Evolutionary conservation across 2,329 filamentous ascomycete species (phyloP).

Genomic region (Zarea fungicola): DNA sequence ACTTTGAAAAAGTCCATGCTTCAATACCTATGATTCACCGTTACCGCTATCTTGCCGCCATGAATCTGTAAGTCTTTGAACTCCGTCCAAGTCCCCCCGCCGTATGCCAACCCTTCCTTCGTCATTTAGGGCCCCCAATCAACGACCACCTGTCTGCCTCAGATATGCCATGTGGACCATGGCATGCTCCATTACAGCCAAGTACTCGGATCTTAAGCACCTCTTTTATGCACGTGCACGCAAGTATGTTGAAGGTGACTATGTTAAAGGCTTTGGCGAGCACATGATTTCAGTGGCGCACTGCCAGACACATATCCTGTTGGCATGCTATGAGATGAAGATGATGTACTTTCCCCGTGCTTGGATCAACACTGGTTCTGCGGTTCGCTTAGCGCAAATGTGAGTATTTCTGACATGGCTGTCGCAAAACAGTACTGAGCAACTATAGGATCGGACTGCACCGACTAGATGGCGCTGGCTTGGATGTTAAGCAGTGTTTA

Average conservation of each 20-base stretch:
- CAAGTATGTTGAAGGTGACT: conserved; percentile 85
- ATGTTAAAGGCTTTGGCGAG: conserved; percentile 89
- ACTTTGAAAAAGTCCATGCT: conserved; percentile 85
- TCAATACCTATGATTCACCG: conserved; percentile 86
- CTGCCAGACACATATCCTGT: conserved; percentile 76
- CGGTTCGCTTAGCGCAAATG: conserved; percentile 81
- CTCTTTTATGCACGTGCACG: conserved; percentile 86
- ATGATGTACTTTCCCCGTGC: conserved; percentile 96
- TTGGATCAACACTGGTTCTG: conserved; percentile 85
- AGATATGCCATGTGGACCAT: conserved; percentile 96
- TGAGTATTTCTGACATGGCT: conserved; percentile 29
- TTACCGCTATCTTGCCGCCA: conserved; percentile 78
- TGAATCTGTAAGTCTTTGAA: conserved; percentile 75
- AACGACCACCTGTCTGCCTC: conserved; percentile 80
- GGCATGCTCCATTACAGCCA: conserved; percentile 79
- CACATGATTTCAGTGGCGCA: conserved; percentile 80
- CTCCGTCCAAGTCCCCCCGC: too few species aligned
- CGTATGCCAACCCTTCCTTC: conserved; percentile 7
- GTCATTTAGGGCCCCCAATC: conserved; percentile 59
- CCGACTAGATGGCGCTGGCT: conserved; percentile 70
- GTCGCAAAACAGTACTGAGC: conserved; percentile 38
- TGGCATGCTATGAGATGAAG: conserved; percentile 87
- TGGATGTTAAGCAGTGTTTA: conserved; percentile 91
- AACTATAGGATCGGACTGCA: conserved; percentile 84
- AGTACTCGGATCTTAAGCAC: conserved; percentile 72